Base-by-base conservation (phyloP, 352 stramenopile species). In the Phytophthora colocasiae region DNA sequence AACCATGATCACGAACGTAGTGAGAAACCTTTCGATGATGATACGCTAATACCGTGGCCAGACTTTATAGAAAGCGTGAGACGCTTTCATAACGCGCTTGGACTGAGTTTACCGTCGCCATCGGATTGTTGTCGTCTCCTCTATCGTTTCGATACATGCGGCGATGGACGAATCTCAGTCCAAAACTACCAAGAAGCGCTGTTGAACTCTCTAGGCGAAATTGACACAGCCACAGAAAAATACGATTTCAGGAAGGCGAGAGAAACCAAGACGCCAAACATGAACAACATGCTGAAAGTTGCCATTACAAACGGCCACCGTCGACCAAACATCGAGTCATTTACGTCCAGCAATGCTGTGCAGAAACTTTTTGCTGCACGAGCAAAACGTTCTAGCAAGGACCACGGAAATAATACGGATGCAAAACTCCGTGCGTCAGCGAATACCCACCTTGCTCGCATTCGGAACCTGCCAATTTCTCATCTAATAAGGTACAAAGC, bases 311-410 rank as follows among this genome's bases (percentile, higher is more conserved):
- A 66, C 14, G 72, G 27, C 24, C 64, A 71, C 14, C 59, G 62
- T 5, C 60, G 75, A 6, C 77, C 77, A 2, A 65, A 85, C 12
- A 49, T 76, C 6, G 74, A 83, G 31, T 14, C 41, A 6, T 85
- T 83, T 43, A 80, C 77, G 0, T 83, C 74, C 9, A 63, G 54
- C 8, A 63, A 72, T 19, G 77, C 75, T 6, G 62, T 85, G 6
- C 64, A 71, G 24, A 85, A 81, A 50, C 67, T 85, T 39, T 85
- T 74, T 55, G 36, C 59, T n/a, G 71, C 77, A 10, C 71, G 75
- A 6, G 63, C 69, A 10, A 56, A 76, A 34, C 19, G 32, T 17
- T 46, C 60, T 19, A 56, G 15, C n/a, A 36, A 43, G 5, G 48
- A 2, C n/a, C 48, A 26, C 34, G 17, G 10, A 32, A 62, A 27